Evolutionary conservation across 2,329 filamentous ascomycete genomes (phyloP).

Genomic region (Aspergillus phoenicis): DNA sequence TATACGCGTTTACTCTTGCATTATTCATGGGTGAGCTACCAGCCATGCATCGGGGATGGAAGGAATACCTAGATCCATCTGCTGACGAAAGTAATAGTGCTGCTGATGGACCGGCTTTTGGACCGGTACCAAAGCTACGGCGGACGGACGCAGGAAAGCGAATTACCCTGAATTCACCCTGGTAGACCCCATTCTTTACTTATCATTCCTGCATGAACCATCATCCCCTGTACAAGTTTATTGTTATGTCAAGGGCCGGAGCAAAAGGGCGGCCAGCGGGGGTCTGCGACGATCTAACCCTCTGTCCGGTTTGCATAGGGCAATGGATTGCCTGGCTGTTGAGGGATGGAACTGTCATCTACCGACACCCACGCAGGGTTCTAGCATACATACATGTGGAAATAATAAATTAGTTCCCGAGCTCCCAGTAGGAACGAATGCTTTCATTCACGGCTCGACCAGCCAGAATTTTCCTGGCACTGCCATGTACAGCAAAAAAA

Average conservation of each 20-base stretch:
- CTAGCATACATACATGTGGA: slow-evolving; percentile 7
- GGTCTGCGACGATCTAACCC: not conserved
- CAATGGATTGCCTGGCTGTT: not conserved
- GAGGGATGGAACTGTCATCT: slow-evolving; percentile 11
- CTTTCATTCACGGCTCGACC: not conserved
- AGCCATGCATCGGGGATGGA: not conserved
- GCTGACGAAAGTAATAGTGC: slow-evolving; percentile 29
- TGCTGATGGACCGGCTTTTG: slow-evolving; percentile 40
- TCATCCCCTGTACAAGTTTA: not conserved
- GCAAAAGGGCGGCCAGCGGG: not conserved
- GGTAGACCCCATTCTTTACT: not conserved
- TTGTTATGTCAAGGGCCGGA: not conserved
- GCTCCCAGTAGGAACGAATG: slow-evolving; percentile 4
- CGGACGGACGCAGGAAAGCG: slow-evolving; percentile 29
- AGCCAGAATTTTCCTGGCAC: not conserved
- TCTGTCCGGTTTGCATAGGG: slow-evolving; percentile 1
- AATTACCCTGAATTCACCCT: slow-evolving; percentile 17
- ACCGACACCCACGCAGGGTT: slow-evolving; percentile 4
- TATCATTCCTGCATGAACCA: not conserved
- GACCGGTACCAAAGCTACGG: slow-evolving; percentile 28
- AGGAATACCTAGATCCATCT: not conserved
- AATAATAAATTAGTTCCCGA: slow-evolving; percentile 1
- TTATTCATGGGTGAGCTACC: slow-evolving; percentile 33
- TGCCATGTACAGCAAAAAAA: not conserved
- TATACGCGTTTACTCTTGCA: slow-evolving; percentile 38